A percentile compares a stretch with the other conserved stretches of the same genome.
Evolutionary conservation across 148 eudicot genomes (phyloP).

Genomic region (Persicaria tinctoria): DNA sequence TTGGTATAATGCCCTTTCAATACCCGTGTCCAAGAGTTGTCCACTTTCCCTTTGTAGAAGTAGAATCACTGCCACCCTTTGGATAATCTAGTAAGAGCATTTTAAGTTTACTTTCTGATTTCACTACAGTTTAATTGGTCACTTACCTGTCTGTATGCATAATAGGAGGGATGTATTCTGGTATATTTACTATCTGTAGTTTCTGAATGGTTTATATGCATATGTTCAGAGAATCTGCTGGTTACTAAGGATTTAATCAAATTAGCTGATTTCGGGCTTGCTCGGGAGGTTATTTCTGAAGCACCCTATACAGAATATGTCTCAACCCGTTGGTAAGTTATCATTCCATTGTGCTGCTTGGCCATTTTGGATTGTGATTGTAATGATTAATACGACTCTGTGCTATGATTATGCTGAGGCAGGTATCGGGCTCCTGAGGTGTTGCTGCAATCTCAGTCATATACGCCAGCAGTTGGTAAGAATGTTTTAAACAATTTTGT

Average conservation of each 20-base stretch:
- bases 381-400: not conserved
- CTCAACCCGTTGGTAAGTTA: slow-evolving; percentile 73
- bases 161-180: too few species aligned
- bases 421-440: slow-evolving; percentile 99
- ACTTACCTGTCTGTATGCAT: too few species aligned
- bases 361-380: not conserved
- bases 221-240: slow-evolving; percentile 65
- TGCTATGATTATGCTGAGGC: slow-evolving; percentile 11
- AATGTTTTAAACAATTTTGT: not conserved
- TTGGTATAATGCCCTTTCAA: too few species aligned
- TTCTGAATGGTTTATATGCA: not conserved
- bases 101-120: too few species aligned
- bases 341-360: not conserved
- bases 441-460: slow-evolving; percentile 68
- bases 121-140: too few species aligned
- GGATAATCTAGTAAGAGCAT: too few species aligned
- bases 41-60: too few species aligned
- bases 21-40: too few species aligned
- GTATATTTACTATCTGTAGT: not conserved
- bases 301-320: slow-evolving; percentile 92
- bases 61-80: too few species aligned
- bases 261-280: slow-evolving; percentile 98
- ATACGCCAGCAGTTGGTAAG: slow-evolving; percentile 91
- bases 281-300: slow-evolving; percentile 68
- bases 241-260: slow-evolving; percentile 73